phyloP scores from a whole-genome alignment of 148 eudicot species.

The Diospyros lotus region DNA sequence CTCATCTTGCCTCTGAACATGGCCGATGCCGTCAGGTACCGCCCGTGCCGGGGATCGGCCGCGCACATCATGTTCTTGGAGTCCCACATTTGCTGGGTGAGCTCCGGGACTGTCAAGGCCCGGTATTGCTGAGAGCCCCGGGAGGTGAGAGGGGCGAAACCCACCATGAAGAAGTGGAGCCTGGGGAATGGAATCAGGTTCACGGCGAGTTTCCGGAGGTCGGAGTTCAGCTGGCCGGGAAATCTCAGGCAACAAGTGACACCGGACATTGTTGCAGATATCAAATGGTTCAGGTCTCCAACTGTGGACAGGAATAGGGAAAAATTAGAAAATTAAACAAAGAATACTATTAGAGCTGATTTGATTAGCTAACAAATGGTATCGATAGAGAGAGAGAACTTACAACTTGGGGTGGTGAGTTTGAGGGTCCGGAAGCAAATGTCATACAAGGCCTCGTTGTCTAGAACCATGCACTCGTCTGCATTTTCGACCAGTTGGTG shows the following conservation, averaged over 20 bases:
- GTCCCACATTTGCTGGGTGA: conserved; percentile 87
- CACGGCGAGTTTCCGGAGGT: conserved; percentile 65
- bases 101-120: conserved; percentile 59
- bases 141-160: conserved; percentile 70
- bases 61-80: conserved; percentile 94
- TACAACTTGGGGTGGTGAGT: conserved; percentile 82
- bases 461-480: conserved; percentile 86
- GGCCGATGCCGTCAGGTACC: conserved; percentile 75
- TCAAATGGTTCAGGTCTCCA: conserved; percentile 69
- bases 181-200: conserved; percentile 73
- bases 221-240: conserved; percentile 73
- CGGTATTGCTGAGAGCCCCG: conserved; percentile 71
- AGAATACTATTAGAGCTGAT: not conserved
- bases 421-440: conserved; percentile 74
- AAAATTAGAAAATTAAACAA: not conserved
- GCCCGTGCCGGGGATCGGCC: conserved; percentile 79
- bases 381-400: conserved; percentile 16
- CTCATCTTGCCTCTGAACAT: conserved; percentile 87
- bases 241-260: conserved; percentile 69
- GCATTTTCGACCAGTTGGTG: conserved; percentile 85
- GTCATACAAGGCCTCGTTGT: conserved; percentile 75
- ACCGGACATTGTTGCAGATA: conserved; percentile 76
- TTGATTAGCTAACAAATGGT: too few species aligned
- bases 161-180: conserved; percentile 84
- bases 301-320: conserved; percentile 25